phyloP scores from a whole-genome alignment of 768 basidiomycete species.

The Lyophyllum semitale region DNA sequence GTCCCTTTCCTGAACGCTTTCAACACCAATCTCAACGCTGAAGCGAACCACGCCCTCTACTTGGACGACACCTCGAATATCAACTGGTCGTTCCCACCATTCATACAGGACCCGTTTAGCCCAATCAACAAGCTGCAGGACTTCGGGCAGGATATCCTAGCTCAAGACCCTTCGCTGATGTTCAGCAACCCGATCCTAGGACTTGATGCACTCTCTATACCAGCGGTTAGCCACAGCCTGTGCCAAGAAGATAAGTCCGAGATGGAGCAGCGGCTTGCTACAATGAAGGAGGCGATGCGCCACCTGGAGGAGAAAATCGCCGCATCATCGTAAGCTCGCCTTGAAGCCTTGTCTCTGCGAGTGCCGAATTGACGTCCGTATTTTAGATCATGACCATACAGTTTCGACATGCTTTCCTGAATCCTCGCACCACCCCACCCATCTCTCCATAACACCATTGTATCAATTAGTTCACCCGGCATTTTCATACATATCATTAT shows the following conservation, averaged over 20 bases:
- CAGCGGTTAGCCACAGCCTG: background rate
- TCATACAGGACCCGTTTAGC: background rate
- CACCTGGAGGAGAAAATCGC: conserved; percentile 8
- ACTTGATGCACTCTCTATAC: background rate
- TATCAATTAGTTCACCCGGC: background rate
- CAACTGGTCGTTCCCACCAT: background rate
- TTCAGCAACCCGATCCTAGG: background rate
- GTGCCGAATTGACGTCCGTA: no score
- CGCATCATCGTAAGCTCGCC: background rate
- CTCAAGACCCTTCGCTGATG: background rate
- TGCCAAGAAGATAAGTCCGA: background rate
- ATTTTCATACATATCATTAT: background rate
- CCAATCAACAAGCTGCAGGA: background rate
- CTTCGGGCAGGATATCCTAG: background rate
- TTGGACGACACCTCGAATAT: background rate
- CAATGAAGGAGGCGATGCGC: conserved; percentile 13
- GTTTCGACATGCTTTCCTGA: background rate
- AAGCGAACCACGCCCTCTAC: background rate
- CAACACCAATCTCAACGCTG: background rate
- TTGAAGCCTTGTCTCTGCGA: background rate
- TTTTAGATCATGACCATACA: background rate
- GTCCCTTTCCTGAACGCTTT: background rate
- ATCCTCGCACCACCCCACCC: background rate
- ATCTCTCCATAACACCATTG: background rate
- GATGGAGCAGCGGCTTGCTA: background rate